A percentile compares a stretch with the other conserved stretches of the same genome.
Conservation (phyloP, 2,329 filamentous ascomycete species). For the Sphaerulina musiva region DNA sequence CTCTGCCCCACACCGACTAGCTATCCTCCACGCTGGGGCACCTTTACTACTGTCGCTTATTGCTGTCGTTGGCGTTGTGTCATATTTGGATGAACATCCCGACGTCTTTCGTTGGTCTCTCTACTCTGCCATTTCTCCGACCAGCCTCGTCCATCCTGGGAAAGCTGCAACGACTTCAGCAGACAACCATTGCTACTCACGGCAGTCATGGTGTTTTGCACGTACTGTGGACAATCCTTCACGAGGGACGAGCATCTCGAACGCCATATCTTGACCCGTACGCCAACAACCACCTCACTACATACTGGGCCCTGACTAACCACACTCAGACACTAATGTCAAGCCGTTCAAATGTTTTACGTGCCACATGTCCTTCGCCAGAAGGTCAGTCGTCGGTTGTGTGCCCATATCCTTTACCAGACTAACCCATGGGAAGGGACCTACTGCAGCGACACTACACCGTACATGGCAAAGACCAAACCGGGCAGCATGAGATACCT, state of each 20-base stretch:
- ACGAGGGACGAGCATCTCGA: constrained; percentile 49
- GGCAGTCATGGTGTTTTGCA: constrained; percentile 46
- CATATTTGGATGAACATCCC: constrained; percentile 16
- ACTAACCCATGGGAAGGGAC: constrained; percentile 34
- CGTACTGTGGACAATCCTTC: constrained; percentile 49
- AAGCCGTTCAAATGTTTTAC: constrained; percentile 51
- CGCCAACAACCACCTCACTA: constrained; percentile 19
- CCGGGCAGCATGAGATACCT: constrained; percentile 44
- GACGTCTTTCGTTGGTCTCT: constrained; percentile 8
- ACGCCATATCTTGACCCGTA: constrained; percentile 48
- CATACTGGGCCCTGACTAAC: constrained; percentile 2
- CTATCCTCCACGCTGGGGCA: constrained; percentile 3
- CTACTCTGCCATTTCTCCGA: constrained; percentile 19
- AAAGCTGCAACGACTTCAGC: not conserved
- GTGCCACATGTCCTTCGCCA: constrained; percentile 50
- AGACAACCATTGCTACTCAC: not conserved
- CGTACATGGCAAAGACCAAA: constrained; percentile 46
- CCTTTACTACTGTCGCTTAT: constrained; percentile 14
- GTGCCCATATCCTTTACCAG: not conserved
- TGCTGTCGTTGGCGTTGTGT: constrained; percentile 15
- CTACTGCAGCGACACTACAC: constrained; percentile 48
- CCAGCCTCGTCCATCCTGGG: constrained; percentile 7
- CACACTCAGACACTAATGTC: constrained; percentile 45
- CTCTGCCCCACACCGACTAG: constrained; percentile 2
- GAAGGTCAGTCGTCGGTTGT: constrained; percentile 38